These are phyloP conservation scores for Neoboletus subvelutipes DNA, from an alignment of 768 basidiomycete genomes.

Conservation along the genomic window DNA sequence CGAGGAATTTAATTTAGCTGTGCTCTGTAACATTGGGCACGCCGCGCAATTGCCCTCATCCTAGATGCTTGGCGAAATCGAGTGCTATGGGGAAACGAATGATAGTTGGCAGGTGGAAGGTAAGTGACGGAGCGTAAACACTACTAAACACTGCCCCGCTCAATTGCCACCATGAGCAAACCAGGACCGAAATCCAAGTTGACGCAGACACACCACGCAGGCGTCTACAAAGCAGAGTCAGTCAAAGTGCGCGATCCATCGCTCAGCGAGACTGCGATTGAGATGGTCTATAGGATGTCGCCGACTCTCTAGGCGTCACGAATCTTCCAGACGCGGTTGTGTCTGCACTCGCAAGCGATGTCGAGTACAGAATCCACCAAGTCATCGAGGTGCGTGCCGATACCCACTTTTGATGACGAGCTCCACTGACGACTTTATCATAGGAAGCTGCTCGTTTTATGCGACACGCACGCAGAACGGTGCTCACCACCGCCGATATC, in stretches of 20 bases:
- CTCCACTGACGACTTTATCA: not conserved
- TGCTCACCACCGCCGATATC: conserved; percentile 85
- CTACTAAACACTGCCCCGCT: too few relatives aligned
- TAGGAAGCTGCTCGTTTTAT: conserved; percentile 95
- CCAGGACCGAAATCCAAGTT: conserved; percentile 46
- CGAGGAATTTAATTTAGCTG: not conserved
- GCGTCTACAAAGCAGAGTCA: conserved; percentile 62
- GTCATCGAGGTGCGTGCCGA: conserved; percentile 72
- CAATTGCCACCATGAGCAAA: conserved; percentile 37
- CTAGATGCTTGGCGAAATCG: not conserved
- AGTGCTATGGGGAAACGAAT: not conserved
- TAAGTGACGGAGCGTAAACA: too few relatives aligned
- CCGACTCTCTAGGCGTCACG: conserved; percentile 80
- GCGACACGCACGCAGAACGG: conserved; percentile 90
- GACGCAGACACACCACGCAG: conserved; percentile 50
- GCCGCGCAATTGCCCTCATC: not conserved
- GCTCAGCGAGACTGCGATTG: conserved; percentile 8
- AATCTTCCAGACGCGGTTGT: conserved; percentile 77
- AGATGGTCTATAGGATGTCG: conserved; percentile 66
- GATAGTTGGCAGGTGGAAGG: too few relatives aligned
- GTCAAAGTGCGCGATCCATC: conserved; percentile 48
- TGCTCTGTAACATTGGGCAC: not conserved
- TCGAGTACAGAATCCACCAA: conserved; percentile 95
- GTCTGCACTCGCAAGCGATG: conserved; percentile 87
- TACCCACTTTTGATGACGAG: not conserved